Evolutionary conservation across 169 alveolate species (phyloP).

Genomic region (Plasmodium inui): DNA sequence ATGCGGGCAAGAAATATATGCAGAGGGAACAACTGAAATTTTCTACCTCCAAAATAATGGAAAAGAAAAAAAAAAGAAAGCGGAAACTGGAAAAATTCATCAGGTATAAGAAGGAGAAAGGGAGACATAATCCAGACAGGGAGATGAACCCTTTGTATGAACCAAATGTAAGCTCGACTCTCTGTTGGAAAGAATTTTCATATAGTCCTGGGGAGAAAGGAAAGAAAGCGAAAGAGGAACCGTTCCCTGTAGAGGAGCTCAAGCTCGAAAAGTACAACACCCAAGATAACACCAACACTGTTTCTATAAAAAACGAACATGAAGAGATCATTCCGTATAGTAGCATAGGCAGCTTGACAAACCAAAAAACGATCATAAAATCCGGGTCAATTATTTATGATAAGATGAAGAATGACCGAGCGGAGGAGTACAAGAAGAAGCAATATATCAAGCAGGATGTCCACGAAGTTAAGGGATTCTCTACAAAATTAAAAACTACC

Average conservation of each 20-base stretch:
- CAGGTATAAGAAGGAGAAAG: background rate
- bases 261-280: background rate
- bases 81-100: constrained; percentile 2
- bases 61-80: constrained; percentile 28
- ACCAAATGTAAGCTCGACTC: background rate
- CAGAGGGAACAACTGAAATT: constrained; percentile 13
- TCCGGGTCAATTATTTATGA: background rate
- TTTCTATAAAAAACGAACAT: constrained; percentile 3
- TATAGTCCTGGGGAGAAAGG: background rate
- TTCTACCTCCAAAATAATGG: constrained; percentile 27
- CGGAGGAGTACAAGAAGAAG: constrained; percentile 14
- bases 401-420: constrained; percentile 1
- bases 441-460: background rate
- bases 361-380: background rate
- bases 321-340: constrained; percentile 1
- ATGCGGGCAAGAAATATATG: background rate
- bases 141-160: background rate
- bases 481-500: constrained; percentile 66
- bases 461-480: constrained; percentile 20
- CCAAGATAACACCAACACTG: background rate
- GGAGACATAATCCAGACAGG: background rate
- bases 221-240: background rate
- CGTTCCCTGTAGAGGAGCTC: background rate
- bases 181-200: background rate
- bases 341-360: background rate